Conservation (phyloP, 2,329 filamentous ascomycete genomes). For the Sporothrix phasma region DNA sequence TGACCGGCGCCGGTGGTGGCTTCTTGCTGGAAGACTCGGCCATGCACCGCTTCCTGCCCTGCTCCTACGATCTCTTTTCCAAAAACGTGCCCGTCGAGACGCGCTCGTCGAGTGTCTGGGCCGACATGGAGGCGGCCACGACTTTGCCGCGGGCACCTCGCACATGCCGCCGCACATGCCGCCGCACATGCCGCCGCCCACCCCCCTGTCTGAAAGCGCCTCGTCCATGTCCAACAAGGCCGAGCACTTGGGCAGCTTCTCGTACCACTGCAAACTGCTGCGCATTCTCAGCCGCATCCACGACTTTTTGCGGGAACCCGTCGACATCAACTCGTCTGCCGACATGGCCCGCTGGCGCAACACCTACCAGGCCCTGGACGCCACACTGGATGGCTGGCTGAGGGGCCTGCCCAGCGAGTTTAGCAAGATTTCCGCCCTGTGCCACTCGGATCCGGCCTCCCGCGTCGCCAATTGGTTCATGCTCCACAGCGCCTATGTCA, state of each 20-base stretch:
- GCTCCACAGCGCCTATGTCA: slow-evolving; percentile 83
- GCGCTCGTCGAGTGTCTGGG: slow-evolving; percentile 42
- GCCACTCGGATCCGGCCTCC: slow-evolving; percentile 56
- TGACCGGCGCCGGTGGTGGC: slow-evolving; percentile 34
- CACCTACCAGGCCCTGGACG: slow-evolving; percentile 75
- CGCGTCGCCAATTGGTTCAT: slow-evolving; percentile 81
- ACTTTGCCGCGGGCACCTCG: background rate
- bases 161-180: background rate
- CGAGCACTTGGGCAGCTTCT: slow-evolving; percentile 77
- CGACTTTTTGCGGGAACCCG: slow-evolving; percentile 75
- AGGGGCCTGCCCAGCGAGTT: slow-evolving; percentile 74
- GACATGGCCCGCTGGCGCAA: slow-evolving; percentile 87
- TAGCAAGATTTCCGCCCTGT: slow-evolving; percentile 70
- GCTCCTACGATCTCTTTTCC: slow-evolving; percentile 75
- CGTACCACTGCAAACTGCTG: slow-evolving; percentile 81
- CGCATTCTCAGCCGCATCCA: slow-evolving; percentile 81
- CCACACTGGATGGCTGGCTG: slow-evolving; percentile 70
- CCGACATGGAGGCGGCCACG: background rate
- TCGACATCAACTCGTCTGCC: slow-evolving; percentile 71
- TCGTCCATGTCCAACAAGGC: slow-evolving; percentile 35
- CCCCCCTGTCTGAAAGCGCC: background rate
- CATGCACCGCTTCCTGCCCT: slow-evolving; percentile 77
- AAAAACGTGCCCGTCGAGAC: slow-evolving; percentile 79
- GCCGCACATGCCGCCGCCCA: slow-evolving; percentile 18
- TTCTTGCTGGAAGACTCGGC: slow-evolving; percentile 82